Base-by-base conservation (phyloP, 2,329 filamentous ascomycete genomes). In the Talaromyces verruculosus region DNA sequence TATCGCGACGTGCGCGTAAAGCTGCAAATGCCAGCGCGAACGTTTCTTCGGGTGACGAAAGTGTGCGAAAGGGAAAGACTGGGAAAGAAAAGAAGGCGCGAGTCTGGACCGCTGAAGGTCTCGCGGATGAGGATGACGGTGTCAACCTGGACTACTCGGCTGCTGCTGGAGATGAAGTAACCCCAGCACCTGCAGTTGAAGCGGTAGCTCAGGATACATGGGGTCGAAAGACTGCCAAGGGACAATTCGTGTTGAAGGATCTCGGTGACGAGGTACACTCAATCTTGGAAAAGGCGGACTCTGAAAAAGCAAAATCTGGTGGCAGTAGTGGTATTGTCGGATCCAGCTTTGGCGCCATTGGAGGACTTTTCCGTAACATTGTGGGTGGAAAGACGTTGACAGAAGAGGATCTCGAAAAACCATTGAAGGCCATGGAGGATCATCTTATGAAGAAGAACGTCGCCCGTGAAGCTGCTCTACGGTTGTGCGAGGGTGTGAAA, bases 401-500 rank as follows among this genome's bases (percentile, higher is more conserved):
- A 1, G 91, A 93, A 76, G 87, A 91, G 69, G 94, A 98, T 74
- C 85, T 99, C 25, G 90, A 92, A 68, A 96, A 96, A 77, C 91
- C 95, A 1, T 89, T 99, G 81, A 95, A 94, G 79, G 91, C 90
- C 37, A 97, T 99, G 92, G 92, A 97, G 76, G 92, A 97, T 65
- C 94, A 98, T 77, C 83, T 99, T 6, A 81, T 99, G 67, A 89
- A 90, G 80, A 99, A 99, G 83, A 99, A 99, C 73, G 93, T 99
- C 33, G 95, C 95, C 0, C 90, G 92, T 63, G 95, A 98, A 82
- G 95, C 95, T 17, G 95, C 94, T 1, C 86, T 97, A 37, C 90
- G 95, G 63, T 83, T 99, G 49, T 97, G 94, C 76, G 89, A 96
- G 68, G 92, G 92, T 61, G 94, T 99, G 6, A 91, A 97, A 77